Evolutionary conservation across 768 basidiomycete species (phyloP).

Genomic region (Tricholomella constricta): DNA sequence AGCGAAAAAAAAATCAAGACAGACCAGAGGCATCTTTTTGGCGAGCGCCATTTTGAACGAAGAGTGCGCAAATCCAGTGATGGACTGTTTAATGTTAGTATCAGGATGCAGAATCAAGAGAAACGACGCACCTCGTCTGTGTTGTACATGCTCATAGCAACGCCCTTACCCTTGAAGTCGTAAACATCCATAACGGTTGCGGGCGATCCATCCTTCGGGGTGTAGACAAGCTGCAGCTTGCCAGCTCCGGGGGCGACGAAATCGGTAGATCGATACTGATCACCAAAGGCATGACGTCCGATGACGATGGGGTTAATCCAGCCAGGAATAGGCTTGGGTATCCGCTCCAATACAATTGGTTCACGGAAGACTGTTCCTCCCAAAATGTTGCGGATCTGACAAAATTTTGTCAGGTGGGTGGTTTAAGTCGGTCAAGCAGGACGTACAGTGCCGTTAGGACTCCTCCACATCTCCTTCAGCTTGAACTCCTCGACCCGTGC

Average conservation of each 20-base stretch:
- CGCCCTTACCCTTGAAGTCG: constrained; percentile 90
- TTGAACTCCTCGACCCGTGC: constrained; percentile 96
- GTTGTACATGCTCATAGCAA: constrained; percentile 98
- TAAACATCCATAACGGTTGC: constrained; percentile 79
- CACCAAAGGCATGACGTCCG: constrained; percentile 96
- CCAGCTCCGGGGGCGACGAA: constrained; percentile 90
- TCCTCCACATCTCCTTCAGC: constrained; percentile 98
- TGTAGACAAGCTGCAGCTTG: constrained; percentile 91
- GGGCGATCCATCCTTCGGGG: constrained; percentile 73
- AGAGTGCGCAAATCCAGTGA: constrained; percentile 93
- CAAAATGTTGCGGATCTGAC: constrained; percentile 92
- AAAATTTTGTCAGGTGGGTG: neutral
- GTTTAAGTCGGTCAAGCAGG: constrained; percentile 11
- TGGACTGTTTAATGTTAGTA: constrained; percentile 54
- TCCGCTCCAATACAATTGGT: constrained; percentile 88
- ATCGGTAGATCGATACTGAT: constrained; percentile 97
- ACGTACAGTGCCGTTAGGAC: constrained; percentile 90
- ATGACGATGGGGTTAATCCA: constrained; percentile 98
- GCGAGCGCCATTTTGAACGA: constrained; percentile 94
- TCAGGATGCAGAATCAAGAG: neutral
- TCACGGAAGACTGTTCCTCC: constrained; percentile 99
- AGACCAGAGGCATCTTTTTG: constrained; percentile 77
- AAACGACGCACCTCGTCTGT: constrained; percentile 74
- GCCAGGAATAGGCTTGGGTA: constrained; percentile 93
- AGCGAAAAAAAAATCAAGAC: constrained; percentile 11